Base-by-base conservation (phyloP, 2,329 filamentous ascomycete genomes). In the Monosporascus sp. region DNA sequence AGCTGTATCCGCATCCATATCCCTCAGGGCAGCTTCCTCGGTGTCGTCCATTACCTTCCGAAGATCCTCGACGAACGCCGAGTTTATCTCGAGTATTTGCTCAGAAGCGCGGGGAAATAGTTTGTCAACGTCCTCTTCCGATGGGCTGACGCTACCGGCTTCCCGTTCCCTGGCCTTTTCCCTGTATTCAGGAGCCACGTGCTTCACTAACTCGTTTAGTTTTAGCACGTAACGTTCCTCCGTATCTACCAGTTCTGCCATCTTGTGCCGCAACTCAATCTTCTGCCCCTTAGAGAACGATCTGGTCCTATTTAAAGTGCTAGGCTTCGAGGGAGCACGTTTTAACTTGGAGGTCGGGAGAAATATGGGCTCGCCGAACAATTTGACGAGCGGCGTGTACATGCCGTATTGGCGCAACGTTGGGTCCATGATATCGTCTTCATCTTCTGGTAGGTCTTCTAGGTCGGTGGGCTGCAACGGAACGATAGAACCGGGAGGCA, bases 151-250 rank as follows among this genome's bases (percentile, higher is more conserved):
- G 66, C 88, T 91, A 54, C 78, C 77, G 34, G 77, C 67, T 14
- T 76, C 70, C 61, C 81, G 81, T 31, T 74, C 74, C 61, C 80
- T 84, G 4, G 87, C 86, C 57, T 85, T 87, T 49, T 86, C 76
- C 34, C 89, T 85, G 63, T 95, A 92, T 57, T 95, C 89, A 52
- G 84, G 83, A 26, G 91, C 91, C 31, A 97, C 84, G 55, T 87
- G 84, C 58, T 88, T 84, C 43, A 96, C 88, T 56, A 99, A 74
- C 60, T 94, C 89, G 57, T 89, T 84, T 53, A 99, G 73, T 70
- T 97, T 97, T 63, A 82, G 80, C 43, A 99, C 91, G 71, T 97
- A 99, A 69, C 90, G 87, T 67, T 94, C 91, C 69, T 99, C 94
- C 0, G 94, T 99, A 64, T 96, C 90, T 36, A 97, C 83, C 55